Evolutionary conservation across 495 filamentous ascomycete genomes (phyloP), one percentile per base, ranked within the genome.

Genomic region (Antarctomyces pellizariae): DNA sequence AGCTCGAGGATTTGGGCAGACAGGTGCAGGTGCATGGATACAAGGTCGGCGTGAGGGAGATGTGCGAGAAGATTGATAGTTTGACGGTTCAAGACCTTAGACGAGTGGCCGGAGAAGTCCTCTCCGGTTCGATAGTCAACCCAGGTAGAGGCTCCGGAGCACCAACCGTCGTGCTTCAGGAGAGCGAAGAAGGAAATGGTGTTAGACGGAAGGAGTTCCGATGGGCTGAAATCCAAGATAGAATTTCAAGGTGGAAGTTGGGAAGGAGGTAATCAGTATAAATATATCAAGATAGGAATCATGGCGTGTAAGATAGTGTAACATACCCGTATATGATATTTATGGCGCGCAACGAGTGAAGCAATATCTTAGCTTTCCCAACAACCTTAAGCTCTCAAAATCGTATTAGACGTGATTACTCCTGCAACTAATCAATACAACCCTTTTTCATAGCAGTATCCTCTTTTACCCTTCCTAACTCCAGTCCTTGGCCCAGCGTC

Each of bases 21-120:
- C 86, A 95, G 49, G 78, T 99, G 5, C 89, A 95, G 49, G 79
- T 92, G 7, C 79, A 93, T 45, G 84, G 82, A 6, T 60, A 70
- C 26, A 92, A 93, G 51, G 65, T 95, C 21, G 69, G 80, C 0
- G 79, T 91, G 4, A 65, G 62, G 35, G 84, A 95, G 52, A 99
- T 95, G 89, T 90, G 83, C 41, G 48, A 50, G 20, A 65, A 71
- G 36, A 99, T 99, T 33, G 72, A 92, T 36, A 54, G 54, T 2
- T 45, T 99, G 43, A 91, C 70, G 1, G 62, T 90, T 0, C 36
- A 70, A 27, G 86, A 99, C 44, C 52, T 99, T 26, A 60, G 75
- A 24, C 61, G 79, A 25, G 89, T 95, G n/a, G 86, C 86, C 22
- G 57, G 56, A 35, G 50, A 60, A 36, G 71, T 99, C 11, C 62